Conservation (phyloP, 495 filamentous ascomycete species). For the Aspergillus ostianus region DNA sequence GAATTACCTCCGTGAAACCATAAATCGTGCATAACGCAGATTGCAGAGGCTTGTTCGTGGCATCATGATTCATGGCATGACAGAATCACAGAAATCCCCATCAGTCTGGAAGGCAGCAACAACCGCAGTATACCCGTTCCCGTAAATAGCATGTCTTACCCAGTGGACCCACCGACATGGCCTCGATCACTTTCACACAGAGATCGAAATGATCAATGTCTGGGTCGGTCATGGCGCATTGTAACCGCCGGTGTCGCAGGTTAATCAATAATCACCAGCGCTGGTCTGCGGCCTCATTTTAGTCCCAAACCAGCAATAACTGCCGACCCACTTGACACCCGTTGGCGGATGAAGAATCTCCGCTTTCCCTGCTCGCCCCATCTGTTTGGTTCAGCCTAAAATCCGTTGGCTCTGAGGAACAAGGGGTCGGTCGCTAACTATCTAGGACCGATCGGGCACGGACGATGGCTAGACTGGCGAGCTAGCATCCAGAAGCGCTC, state of each 20-base stretch:
- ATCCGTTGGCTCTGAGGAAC: background rate
- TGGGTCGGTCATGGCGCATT: background rate
- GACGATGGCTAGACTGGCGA: background rate
- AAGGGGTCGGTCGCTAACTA: background rate
- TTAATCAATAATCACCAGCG: background rate
- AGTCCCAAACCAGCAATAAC: conserved; percentile 3
- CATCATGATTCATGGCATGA: background rate
- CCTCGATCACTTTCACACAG: background rate
- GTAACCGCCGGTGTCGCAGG: background rate
- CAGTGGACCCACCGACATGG: background rate
- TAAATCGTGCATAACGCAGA: background rate
- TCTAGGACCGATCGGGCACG: background rate
- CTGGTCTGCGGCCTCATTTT: background rate
- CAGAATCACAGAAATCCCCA: background rate
- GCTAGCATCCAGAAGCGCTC: background rate
- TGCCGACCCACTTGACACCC: conserved; percentile 4
- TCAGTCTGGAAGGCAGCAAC: background rate
- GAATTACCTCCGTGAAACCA: background rate
- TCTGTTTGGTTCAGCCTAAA: background rate
- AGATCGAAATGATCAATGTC: background rate
- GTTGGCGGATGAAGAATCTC: background rate
- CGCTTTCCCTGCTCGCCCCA: background rate
- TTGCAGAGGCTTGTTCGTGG: background rate
- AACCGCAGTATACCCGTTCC: background rate
- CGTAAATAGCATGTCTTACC: background rate